Evolutionary conservation across 495 filamentous ascomycete genomes (phyloP), one percentile per base, ranked within the genome.

Genomic region (Wilcoxina mikolae): DNA sequence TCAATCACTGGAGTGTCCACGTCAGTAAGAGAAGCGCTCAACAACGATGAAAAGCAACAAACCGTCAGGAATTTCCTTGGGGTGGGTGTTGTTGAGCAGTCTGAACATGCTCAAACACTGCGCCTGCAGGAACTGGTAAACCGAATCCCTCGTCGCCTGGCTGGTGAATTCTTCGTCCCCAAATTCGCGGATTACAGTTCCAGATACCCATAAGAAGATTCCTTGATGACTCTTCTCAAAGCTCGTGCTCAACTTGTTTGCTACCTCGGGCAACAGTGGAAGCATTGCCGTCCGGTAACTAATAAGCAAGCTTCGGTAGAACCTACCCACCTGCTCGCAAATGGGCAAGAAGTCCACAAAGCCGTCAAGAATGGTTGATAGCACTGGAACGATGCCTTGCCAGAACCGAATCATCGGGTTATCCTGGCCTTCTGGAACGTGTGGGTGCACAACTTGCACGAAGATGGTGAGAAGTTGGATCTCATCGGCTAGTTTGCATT

Each of bases 391-490:
- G 29, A 96, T 84, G 65, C 95, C 87, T 56, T 87, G 77, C 74
- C 90, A 95, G 68, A 96, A 99, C 62, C 87, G 89, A 31, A 99
- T 89, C 0, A 86, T 90, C 7, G 93, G 91, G 61, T 96, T 88
- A 53, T 83, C 81, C 55, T 81, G 71, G 43, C 74, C 73, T n/a
- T 71, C 77, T 27, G 78, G 74, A 44, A 93, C 79, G 53, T 85
- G 82, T 1, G 91, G 89, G 39, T 78, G 75, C 24, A 71, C 62
- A 45, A 77, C 71, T 64, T 94, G 79, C 41, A 88, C 73, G 65
- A 95, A 95, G 52, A 85, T 83, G 4, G 91, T 94, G 59, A 99
- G 76, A 55, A 99, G 73, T 61, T 94, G 86, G 44, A 99, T 73
- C 26, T 56, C 76, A 86, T 84, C 84, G 59, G 88, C 87, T 56